Evolutionary conservation across 192 early-diverging fungal genomes (phyloP), one percentile per base, ranked within the genome.

Genomic region (Spizellomyces punctatus): DNA sequence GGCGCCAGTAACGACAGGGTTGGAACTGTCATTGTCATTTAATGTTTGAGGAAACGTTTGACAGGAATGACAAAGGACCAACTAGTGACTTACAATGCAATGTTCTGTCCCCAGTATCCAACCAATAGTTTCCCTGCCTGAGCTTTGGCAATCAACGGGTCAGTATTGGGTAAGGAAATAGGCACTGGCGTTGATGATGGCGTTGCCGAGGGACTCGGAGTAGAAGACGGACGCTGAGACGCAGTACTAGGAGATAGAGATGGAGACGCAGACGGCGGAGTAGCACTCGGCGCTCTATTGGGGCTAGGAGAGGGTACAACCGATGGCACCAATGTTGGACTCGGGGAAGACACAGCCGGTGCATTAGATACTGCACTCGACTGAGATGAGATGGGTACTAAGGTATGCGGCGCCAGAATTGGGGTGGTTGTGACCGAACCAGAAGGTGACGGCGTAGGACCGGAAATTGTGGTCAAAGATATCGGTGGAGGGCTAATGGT

Each of bases 41-140:
- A 36, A 36, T 36, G 27, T 36, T 36, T 2, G 27, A 36, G 27
- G 27, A 36, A 0, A 0, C 3, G 27, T 36, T 36, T 3, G 50
- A 19, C 50, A n/a, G 4, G 10, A 54, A 54, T 19, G 17, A 54
- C 50, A 54, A 54, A 54, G 4, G 50, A n/a, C 17, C 27, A 36
- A 36, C 27, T 3, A 3, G 27, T 54, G 12, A 54, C 68, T 59
- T 70, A 70, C 68, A 22, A 16, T 41, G 21, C 58, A 42, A 57
- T 61, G 19, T 46, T 46, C 22, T 70, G 68, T 10, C 68, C 68
- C 68, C 68, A 70, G 47, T 70, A 70, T 45, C 68, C 68, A 12
- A 70, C 68, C 12, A 70, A 45, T 9, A 70, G 59, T 6, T 61
- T 46, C 14, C 68, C 68, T 36, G 68, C 44, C 5, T 27, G 46